Base-by-base conservation (phyloP, 148 eudicot genomes). In the Camellia lanceoleosa region DNA sequence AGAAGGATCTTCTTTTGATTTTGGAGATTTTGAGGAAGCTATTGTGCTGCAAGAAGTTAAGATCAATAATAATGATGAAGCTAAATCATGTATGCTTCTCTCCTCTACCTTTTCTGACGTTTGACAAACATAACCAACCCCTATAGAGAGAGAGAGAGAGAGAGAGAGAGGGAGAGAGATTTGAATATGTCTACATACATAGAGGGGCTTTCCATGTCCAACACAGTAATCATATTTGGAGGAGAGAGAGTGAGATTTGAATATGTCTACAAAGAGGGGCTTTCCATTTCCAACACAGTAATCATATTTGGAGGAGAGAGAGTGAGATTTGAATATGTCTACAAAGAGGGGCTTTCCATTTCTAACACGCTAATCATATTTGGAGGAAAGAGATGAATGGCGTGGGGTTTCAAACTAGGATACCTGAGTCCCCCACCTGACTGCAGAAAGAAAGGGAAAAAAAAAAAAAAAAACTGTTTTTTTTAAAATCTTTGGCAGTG, bases 21-120 rank as follows among this genome's bases (percentile, higher is more conserved):
- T 96, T 89, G 98, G 98, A 62, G 99, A 90, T 91, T 92, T 96
- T 38, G 98, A 96, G 79, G 93, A 92, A 83, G 97, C 98, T 69
- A 89, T 96, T 77, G 93, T 84, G 42, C 90, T 93, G 72, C 99
- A 91, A 85, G 95, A 95, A 79, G 86, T 90, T 58, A 88, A 82
- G 88, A 81, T 86, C 83, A 90, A 88, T 80, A 83, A 88, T 85
- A 83, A 88, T 85, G 94, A 89, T 89, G 89, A 89, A 69, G 44
- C 90, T 14, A 92, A 90, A 88, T 76, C 87, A 89, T 77, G 97
- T 94, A 91, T 16, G 84, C 51, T 16, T 84, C 41, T 71, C 41
- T 82, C 71, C 78, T 20, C 20, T 55, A 7, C 18, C 41, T 76
- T 79, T 71, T 80, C 74, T 89, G 87, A 88, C 93, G 86, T 89